Evolutionary conservation across 257 asterid species (phyloP).

Genomic region (Fraxinus excelsior): DNA sequence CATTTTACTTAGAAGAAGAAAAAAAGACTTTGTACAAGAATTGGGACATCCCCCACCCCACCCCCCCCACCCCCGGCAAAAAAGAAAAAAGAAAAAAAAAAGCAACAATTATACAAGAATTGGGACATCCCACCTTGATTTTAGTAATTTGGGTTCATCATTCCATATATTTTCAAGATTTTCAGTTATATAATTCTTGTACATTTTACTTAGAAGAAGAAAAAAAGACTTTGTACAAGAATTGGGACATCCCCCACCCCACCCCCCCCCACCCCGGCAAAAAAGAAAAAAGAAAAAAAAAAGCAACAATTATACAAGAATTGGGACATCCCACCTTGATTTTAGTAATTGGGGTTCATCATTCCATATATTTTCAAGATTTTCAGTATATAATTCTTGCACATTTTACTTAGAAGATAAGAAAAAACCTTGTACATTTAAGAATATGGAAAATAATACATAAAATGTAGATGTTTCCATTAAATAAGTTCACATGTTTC

Average conservation of each 20-base stretch:
- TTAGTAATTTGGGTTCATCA: conserved; percentile 22
- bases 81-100: too few relatives aligned
- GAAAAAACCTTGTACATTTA: too few relatives aligned
- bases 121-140: background rate
- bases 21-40: too few relatives aligned
- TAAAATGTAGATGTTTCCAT: background rate
- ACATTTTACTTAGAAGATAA: too few relatives aligned
- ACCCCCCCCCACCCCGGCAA: too few relatives aligned
- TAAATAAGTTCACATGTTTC: conserved; percentile 41
- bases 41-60: too few relatives aligned
- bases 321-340: background rate
- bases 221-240: too few relatives aligned
- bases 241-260: too few relatives aligned
- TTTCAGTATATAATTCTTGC: background rate
- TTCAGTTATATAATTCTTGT: background rate
- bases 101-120: background rate
- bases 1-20: too few relatives aligned
- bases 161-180: conserved; percentile 1
- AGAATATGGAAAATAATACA: background rate
- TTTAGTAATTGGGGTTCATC: conserved; percentile 20
- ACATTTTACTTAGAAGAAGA: too few relatives aligned
- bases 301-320: background rate
- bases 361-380: conserved; percentile 5
- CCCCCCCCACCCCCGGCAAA: too few relatives aligned
- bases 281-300: too few relatives aligned